Evolutionary conservation across 1,139 yeast species (phyloP).

Genomic region (Geotrichum macrosporum): DNA sequence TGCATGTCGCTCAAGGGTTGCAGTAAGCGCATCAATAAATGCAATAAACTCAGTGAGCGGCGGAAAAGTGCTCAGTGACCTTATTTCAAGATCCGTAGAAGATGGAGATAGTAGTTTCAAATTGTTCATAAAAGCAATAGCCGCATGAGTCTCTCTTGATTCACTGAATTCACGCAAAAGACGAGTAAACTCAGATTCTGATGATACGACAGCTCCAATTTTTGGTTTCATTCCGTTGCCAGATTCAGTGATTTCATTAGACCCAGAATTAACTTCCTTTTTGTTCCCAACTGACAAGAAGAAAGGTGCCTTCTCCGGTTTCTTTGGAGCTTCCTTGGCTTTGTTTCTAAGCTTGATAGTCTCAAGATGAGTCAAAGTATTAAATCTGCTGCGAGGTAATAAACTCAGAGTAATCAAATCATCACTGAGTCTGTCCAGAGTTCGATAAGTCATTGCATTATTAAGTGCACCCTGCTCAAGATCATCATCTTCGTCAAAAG

Average conservation of each 20-base stretch:
- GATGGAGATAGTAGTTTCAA: slow-evolving; percentile 71
- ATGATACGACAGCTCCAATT: slow-evolving; percentile 32
- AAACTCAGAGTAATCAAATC: slow-evolving; percentile 67
- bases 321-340: slow-evolving; percentile 85
- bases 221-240: slow-evolving; percentile 25
- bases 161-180: slow-evolving; percentile 52
- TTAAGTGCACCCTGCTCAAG: slow-evolving; percentile 23
- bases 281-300: slow-evolving; percentile 62
- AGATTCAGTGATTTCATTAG: slow-evolving; percentile 47
- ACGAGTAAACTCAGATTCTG: slow-evolving; percentile 73
- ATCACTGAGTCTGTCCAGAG: slow-evolving; percentile 62
- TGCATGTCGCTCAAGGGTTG: slow-evolving; percentile 53
- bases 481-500: slow-evolving; percentile 44
- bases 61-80: slow-evolving; percentile 63
- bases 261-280: slow-evolving; percentile 18
- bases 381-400: slow-evolving; percentile 74
- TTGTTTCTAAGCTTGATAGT: slow-evolving; percentile 80
- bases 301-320: slow-evolving; percentile 77
- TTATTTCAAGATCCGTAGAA: slow-evolving; percentile 75
- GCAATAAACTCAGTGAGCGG: slow-evolving; percentile 60
- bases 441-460: slow-evolving; percentile 42
- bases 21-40: slow-evolving; percentile 62
- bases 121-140: slow-evolving; percentile 47
- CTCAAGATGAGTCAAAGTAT: slow-evolving; percentile 75
- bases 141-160: neutral